Conservation (phyloP, 225 moss, liverwort and hornwort genomes). For the Pleurozium schreberi region DNA sequence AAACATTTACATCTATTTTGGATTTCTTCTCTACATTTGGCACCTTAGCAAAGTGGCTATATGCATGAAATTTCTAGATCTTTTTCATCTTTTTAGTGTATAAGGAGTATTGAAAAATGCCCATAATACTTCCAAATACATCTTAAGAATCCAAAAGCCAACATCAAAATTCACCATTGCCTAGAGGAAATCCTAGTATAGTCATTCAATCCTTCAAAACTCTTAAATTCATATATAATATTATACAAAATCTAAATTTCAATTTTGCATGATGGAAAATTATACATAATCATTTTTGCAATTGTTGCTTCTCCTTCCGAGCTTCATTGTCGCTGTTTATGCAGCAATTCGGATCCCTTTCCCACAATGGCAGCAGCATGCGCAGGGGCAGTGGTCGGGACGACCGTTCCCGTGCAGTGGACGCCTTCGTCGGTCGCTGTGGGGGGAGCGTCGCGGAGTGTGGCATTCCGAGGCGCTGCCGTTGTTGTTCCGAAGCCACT, state of each 20-base stretch:
- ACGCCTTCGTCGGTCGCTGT: not conserved
- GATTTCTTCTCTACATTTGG: not conserved
- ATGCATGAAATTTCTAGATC: not conserved
- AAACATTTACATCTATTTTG: not conserved
- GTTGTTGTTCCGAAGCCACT: slow-evolving; percentile 2
- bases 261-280: not conserved
- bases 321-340: not conserved
- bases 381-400: slow-evolving; percentile 4
- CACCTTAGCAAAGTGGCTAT: not conserved
- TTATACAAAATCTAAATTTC: not conserved
- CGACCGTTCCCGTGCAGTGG: slow-evolving; percentile 6
- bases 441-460: slow-evolving; percentile 1
- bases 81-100: not conserved
- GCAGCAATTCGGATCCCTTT: not conserved
- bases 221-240: not conserved
- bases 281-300: not conserved
- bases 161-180: not conserved
- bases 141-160: not conserved
- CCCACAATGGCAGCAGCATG: slow-evolving; percentile 14
- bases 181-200: not conserved
- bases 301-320: not conserved
- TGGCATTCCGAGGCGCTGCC: slow-evolving; percentile 17
- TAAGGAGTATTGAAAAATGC: not conserved
- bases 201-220: not conserved
- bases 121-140: not conserved